Percentiles rank a stretch among this genome's conserved stretches.
phyloP scores from a whole-genome alignment of 345 rosid genomes.

The Eucalyptus pauciflora region DNA sequence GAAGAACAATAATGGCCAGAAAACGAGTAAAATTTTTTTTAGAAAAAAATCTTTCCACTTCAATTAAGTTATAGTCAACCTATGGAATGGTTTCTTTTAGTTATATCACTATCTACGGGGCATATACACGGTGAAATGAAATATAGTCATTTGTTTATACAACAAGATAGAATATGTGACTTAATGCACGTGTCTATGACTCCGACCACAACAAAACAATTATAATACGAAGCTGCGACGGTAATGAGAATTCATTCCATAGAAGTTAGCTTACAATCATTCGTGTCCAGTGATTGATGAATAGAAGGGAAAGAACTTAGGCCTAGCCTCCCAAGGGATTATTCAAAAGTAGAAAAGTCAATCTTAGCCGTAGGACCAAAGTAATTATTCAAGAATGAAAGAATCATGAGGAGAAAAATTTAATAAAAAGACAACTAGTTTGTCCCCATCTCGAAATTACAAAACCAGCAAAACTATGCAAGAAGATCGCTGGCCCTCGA shows the following conservation, averaged over 20 bases:
- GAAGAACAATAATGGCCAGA: background rate
- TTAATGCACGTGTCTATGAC: background rate
- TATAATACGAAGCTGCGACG: background rate
- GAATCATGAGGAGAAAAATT: background rate
- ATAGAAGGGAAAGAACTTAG: background rate
- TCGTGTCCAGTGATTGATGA: background rate
- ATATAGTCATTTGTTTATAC: background rate
- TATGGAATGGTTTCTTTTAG: background rate
- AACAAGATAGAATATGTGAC: background rate
- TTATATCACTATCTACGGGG: background rate
- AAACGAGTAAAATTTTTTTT: background rate
- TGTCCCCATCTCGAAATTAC: background rate
- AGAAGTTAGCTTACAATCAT: background rate
- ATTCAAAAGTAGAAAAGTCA: background rate
- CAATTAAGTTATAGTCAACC: background rate
- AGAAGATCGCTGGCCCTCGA: background rate
- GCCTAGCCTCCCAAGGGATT: background rate
- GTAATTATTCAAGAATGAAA: background rate
- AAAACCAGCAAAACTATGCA: background rate
- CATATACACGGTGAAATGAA: background rate
- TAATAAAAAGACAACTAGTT: background rate
- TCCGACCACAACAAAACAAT: background rate
- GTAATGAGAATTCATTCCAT: background rate
- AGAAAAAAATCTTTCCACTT: background rate
- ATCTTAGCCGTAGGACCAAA: background rate